A percentile compares a stretch with the other conserved stretches of the same genome.
These are phyloP conservation scores for Mycena sanguinolenta DNA, from an alignment of 768 basidiomycete species.

Conservation along the genomic window DNA sequence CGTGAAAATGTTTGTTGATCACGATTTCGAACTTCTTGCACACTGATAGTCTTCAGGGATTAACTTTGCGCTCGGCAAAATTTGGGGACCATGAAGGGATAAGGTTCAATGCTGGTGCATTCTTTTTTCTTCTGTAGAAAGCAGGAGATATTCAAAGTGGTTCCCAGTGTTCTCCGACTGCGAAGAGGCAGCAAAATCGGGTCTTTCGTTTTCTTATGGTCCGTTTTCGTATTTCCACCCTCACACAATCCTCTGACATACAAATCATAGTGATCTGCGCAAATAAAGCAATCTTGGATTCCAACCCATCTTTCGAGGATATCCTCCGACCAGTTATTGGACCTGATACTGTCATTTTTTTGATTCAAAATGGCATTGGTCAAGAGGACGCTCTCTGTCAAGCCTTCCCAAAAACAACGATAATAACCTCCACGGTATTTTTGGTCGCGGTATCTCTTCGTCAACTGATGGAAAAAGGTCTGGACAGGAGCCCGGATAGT, in stretches of 20 bases:
- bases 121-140: background rate
- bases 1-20: slow-evolving; percentile 9
- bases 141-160: background rate
- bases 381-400: slow-evolving; percentile 16
- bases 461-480: slow-evolving; percentile 1
- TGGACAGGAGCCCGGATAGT: slow-evolving; percentile 20
- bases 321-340: slow-evolving; percentile 20
- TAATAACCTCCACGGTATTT: slow-evolving; percentile 20
- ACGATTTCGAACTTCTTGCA: background rate
- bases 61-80: slow-evolving; percentile 20
- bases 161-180: slow-evolving; percentile 20
- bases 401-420: slow-evolving; percentile 23
- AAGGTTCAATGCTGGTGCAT: slow-evolving; percentile 20
- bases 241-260: background rate
- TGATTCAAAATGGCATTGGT: slow-evolving; percentile 31
- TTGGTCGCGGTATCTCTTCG: background rate
- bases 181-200: slow-evolving; percentile 27
- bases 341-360: slow-evolving; percentile 13
- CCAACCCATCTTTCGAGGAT: slow-evolving; percentile 18
- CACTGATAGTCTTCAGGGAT: slow-evolving; percentile 2
- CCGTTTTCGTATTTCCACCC: background rate
- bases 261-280: slow-evolving; percentile 14
- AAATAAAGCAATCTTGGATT: slow-evolving; percentile 28
- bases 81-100: slow-evolving; percentile 27
- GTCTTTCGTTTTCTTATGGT: slow-evolving; percentile 27